Evolutionary conservation across 2,329 filamentous ascomycete genomes (phyloP).

Genomic region (Diaporthe eres): DNA sequence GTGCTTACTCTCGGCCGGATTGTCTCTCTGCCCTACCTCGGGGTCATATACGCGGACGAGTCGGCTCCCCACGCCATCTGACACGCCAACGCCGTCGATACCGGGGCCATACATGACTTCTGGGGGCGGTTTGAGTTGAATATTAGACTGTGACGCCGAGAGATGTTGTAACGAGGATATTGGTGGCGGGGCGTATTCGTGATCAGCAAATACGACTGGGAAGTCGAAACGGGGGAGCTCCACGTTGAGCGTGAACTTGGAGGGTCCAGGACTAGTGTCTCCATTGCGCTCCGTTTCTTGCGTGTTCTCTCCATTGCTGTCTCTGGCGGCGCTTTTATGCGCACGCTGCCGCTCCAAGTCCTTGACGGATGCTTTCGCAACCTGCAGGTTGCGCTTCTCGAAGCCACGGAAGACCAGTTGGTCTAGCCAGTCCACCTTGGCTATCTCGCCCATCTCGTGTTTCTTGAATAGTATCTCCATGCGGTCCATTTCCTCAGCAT

Average conservation of each 20-base stretch:
- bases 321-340: constrained; percentile 51
- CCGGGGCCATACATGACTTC: constrained; percentile 93
- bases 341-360: constrained; percentile 65
- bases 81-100: constrained; percentile 78
- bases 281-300: constrained; percentile 54
- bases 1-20: constrained; percentile 96
- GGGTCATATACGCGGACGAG: constrained; percentile 93
- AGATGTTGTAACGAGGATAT: constrained; percentile 81
- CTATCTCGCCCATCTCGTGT: constrained; percentile 97
- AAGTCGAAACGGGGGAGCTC: constrained; percentile 97
- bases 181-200: constrained; percentile 89
- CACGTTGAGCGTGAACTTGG: constrained; percentile 85
- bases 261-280: constrained; percentile 60
- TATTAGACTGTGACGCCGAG: constrained; percentile 74
- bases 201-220: constrained; percentile 93
- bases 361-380: constrained; percentile 75
- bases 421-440: constrained; percentile 94
- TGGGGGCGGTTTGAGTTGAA: constrained; percentile 83
- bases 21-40: constrained; percentile 89
- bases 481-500: constrained; percentile 87
- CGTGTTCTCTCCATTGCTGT: constrained; percentile 53
- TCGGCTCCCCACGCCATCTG: constrained; percentile 66
- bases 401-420: constrained; percentile 92
- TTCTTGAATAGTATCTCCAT: constrained; percentile 95
- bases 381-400: constrained; percentile 80